Percentiles rank a stretch among this genome's conserved stretches.
Evolutionary conservation across 106 monocot species (phyloP).

Genomic region (Acanthochlamys bracteata): DNA sequence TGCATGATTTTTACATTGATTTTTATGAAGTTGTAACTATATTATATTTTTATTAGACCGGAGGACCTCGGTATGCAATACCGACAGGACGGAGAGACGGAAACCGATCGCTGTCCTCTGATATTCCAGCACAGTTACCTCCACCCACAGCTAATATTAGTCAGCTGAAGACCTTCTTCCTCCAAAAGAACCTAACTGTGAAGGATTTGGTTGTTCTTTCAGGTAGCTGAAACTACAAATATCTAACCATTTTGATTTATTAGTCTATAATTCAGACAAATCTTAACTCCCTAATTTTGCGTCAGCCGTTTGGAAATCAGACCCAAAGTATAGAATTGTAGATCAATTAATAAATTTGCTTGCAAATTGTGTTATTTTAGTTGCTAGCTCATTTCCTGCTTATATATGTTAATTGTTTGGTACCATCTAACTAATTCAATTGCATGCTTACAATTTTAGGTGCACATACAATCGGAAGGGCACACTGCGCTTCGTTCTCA

Average conservation of each 20-base stretch:
- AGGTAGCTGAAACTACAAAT: conserved; percentile 17
- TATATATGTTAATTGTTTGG: too few species aligned
- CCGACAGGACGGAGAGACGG: conserved; percentile 44
- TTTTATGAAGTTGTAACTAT: too few species aligned
- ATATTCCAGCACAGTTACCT: conserved; percentile 33
- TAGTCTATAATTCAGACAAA: not conserved
- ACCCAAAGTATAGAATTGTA: too few species aligned
- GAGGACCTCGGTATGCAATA: conserved; percentile 38
- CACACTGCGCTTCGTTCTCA: conserved; percentile 54
- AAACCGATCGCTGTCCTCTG: conserved; percentile 15
- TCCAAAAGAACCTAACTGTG: conserved; percentile 27
- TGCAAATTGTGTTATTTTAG: too few species aligned
- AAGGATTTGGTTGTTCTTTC: conserved; percentile 34
- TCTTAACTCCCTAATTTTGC: too few species aligned
- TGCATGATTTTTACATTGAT: too few species aligned
- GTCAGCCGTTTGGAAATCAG: too few species aligned
- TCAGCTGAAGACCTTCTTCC: conserved; percentile 21
- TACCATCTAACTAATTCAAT: too few species aligned
- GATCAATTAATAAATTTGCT: too few species aligned
- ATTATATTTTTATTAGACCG: too few species aligned
- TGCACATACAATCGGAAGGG: conserved; percentile 59
- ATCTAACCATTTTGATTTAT: not conserved
- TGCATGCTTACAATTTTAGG: conserved; percentile 26
- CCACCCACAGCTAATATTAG: too few species aligned
- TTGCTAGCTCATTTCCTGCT: too few species aligned